A percentile compares a stretch with the other conserved stretches of the same genome.
These are phyloP conservation scores for Clonostachys solani DNA, from an alignment of 2,329 filamentous ascomycete genomes.

Conservation along the genomic window DNA sequence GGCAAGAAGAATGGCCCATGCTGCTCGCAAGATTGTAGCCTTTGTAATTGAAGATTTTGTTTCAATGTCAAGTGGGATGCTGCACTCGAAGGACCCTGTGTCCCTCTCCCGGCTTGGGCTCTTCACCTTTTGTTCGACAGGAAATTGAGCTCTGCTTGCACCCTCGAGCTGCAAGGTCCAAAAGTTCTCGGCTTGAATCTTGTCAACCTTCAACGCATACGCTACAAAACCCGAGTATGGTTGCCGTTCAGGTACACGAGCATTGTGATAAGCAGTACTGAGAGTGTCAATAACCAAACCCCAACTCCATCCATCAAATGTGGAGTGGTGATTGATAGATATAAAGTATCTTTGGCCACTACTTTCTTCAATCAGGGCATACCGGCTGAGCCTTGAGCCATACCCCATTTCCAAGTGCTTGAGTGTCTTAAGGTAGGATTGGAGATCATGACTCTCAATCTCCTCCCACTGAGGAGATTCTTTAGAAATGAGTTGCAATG, in stretches of 20 bases:
- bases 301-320: slow-evolving; percentile 18
- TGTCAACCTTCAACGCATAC: slow-evolving; percentile 2
- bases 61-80: background rate
- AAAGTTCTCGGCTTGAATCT: background rate
- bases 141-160: slow-evolving; percentile 5
- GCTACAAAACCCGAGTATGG: slow-evolving; percentile 5
- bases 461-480: background rate
- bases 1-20: slow-evolving; percentile 3
- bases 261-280: background rate
- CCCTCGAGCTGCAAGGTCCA: slow-evolving; percentile 7
- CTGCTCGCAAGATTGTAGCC: slow-evolving; percentile 9
- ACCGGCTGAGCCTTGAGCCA: background rate
- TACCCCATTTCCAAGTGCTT: background rate
- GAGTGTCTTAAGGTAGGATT: background rate
- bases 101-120: background rate
- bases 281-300: slow-evolving; percentile 4
- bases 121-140: slow-evolving; percentile 1
- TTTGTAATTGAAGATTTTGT: slow-evolving; percentile 5
- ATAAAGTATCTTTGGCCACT: slow-evolving; percentile 8
- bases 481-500: background rate
- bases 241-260: background rate
- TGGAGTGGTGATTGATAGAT: slow-evolving; percentile 15
- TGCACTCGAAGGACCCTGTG: background rate
- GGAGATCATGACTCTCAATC: background rate
- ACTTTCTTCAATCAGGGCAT: slow-evolving; percentile 6